Percentiles rank a stretch among this genome's conserved stretches.
Evolutionary conservation across 176 grass and related monocot species (phyloP).

Genomic region (Zoysia japonica): DNA sequence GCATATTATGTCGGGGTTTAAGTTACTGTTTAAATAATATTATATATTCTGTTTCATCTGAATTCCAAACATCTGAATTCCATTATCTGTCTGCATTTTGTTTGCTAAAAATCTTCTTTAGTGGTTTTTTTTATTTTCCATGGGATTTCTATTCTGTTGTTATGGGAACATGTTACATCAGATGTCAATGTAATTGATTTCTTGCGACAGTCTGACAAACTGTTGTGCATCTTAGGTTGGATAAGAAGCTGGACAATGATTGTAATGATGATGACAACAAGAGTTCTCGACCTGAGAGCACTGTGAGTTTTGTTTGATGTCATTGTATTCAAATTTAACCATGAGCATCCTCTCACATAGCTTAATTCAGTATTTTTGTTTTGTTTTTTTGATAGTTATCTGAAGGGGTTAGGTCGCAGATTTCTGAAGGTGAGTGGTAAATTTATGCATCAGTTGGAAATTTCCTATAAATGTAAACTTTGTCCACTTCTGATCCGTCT

Average conservation of each 20-base stretch:
- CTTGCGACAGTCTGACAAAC: background rate
- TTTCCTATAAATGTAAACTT: background rate
- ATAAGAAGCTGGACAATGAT: constrained; percentile 48
- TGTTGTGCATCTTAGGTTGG: constrained; percentile 42
- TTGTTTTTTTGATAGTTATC: constrained; percentile 33
- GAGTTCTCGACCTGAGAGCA: constrained; percentile 38
- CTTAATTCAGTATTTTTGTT: background rate
- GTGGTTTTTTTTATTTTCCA: background rate
- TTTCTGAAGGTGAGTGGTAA: constrained; percentile 56
- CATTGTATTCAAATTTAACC: background rate
- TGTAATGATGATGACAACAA: constrained; percentile 15
- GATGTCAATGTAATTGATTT: background rate
- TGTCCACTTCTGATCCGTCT: background rate
- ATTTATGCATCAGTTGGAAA: constrained; percentile 16
- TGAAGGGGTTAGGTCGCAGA: constrained; percentile 14
- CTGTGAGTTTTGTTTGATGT: constrained; percentile 30
- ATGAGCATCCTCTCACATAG: background rate
- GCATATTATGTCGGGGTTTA: background rate
- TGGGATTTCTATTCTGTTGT: background rate
- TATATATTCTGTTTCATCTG: background rate
- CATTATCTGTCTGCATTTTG: no score
- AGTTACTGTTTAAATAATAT: background rate
- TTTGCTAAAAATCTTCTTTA: background rate
- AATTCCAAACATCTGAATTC: background rate
- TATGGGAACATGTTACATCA: constrained; percentile 6